Percentiles rank a stretch among this genome's conserved stretches.
Conservation (phyloP, 768 basidiomycete genomes). For the Auricularia cornea region DNA sequence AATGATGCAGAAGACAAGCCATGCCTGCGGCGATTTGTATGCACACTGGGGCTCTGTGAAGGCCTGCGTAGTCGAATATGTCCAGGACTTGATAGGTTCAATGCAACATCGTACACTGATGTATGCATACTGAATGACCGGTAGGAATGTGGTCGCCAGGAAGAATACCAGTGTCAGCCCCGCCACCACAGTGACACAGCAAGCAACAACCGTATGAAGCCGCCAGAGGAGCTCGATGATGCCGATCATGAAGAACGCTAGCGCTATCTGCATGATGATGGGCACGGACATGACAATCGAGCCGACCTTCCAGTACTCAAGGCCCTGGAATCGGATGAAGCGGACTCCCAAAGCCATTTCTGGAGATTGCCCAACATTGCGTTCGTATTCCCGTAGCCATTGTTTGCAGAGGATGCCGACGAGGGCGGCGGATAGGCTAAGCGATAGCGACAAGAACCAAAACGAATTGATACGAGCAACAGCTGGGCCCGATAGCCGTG, state of each 20-base stretch:
- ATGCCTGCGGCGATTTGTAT: background rate
- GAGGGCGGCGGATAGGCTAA: conserved; percentile 17
- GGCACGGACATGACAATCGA: conserved; percentile 16
- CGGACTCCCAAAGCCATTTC: conserved; percentile 8
- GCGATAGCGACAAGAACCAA: conserved; percentile 18
- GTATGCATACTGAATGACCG: background rate
- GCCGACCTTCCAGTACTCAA: conserved; percentile 14
- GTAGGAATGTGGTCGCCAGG: background rate
- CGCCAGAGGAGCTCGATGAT: conserved; percentile 11
- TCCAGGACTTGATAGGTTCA: background rate
- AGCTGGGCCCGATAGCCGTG: conserved; percentile 19
- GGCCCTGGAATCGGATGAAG: conserved; percentile 13
- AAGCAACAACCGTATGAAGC: background rate
- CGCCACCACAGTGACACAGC: background rate
- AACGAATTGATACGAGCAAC: conserved; percentile 33
- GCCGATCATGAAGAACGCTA: conserved; percentile 14
- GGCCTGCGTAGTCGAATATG: background rate
- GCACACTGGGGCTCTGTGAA: background rate
- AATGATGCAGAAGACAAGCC: background rate
- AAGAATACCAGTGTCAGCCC: background rate
- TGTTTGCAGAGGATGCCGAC: conserved; percentile 22
- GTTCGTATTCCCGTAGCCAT: conserved; percentile 16
- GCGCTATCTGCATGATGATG: conserved; percentile 12
- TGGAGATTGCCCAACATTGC: conserved; percentile 5
- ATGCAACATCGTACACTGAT: background rate